Evolutionary conservation across 768 basidiomycete genomes (phyloP).

Genomic region (Termitomyces sp.): DNA sequence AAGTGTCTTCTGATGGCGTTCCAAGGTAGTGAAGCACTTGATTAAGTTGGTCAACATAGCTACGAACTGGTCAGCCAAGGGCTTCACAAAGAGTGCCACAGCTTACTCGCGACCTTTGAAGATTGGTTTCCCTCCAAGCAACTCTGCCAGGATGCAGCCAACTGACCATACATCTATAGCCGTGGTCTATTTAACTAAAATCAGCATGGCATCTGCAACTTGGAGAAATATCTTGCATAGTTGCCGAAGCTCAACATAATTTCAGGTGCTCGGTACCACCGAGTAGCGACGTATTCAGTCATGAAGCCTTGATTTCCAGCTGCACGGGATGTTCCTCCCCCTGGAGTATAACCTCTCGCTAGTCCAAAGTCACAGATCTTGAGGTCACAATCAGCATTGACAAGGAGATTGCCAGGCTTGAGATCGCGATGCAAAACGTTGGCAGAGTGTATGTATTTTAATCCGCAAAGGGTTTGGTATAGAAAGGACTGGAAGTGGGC

Average conservation of each 20-base stretch:
- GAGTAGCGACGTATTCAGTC: slow-evolving; percentile 99
- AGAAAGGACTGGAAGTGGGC: slow-evolving; percentile 95
- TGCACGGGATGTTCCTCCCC: slow-evolving; percentile 64
- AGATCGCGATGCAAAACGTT: slow-evolving; percentile 97
- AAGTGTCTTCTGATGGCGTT: slow-evolving; percentile 93
- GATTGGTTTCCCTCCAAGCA: slow-evolving; percentile 90
- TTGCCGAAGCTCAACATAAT: slow-evolving; percentile 98
- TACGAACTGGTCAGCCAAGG: slow-evolving; percentile 21
- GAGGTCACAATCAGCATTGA: slow-evolving; percentile 97
- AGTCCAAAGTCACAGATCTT: slow-evolving; percentile 99
- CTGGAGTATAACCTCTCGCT: slow-evolving; percentile 89
- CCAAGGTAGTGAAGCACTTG: slow-evolving; percentile 98
- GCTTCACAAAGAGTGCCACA: neutral
- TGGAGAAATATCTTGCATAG: slow-evolving; percentile 52
- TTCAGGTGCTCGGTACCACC: slow-evolving; percentile 98
- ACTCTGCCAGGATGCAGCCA: slow-evolving; percentile 91
- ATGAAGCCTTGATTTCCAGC: slow-evolving; percentile 91
- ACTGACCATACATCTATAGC: slow-evolving; percentile 96
- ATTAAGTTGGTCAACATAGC: slow-evolving; percentile 97
- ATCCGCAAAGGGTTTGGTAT: slow-evolving; percentile 96
- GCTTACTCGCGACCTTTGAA: slow-evolving; percentile 96
- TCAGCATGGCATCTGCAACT: neutral
- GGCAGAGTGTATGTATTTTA: slow-evolving; percentile 97
- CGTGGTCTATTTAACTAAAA: slow-evolving; percentile 53
- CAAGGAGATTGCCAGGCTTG: slow-evolving; percentile 91